Evolutionary conservation across 148 eudicot genomes (phyloP).

Genomic region (Rhododendron ovatum): DNA sequence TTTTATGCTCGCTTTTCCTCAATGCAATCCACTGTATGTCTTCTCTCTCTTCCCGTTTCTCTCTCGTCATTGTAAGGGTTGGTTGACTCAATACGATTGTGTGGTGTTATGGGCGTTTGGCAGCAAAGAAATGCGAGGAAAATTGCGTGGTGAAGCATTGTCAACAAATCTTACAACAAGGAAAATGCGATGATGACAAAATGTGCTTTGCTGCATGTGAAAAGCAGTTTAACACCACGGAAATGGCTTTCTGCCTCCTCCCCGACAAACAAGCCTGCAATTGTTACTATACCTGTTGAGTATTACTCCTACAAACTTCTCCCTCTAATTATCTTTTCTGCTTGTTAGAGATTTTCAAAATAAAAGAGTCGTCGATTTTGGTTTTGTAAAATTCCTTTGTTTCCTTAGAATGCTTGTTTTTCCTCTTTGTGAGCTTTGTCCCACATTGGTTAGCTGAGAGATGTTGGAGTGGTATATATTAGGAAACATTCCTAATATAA

Average conservation of each 20-base stretch:
- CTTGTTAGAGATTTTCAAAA: too few species aligned
- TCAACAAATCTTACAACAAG: background rate
- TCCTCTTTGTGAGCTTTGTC: too few species aligned
- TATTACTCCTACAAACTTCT: background rate
- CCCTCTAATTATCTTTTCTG: background rate
- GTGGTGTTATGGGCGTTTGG: background rate
- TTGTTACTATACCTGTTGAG: conserved; percentile 2
- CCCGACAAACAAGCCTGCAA: background rate
- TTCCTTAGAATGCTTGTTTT: too few species aligned
- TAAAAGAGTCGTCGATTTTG: too few species aligned
- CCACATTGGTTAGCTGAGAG: too few species aligned
- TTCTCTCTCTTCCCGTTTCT: background rate
- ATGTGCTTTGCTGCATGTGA: background rate
- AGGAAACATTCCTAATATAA: too few species aligned
- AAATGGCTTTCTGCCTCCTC: background rate
- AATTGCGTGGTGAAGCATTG: background rate
- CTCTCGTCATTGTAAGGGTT: background rate
- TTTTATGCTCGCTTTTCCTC: conserved; percentile 6
- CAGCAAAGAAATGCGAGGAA: background rate
- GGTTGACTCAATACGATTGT: background rate
- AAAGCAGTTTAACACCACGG: background rate
- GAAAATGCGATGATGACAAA: background rate
- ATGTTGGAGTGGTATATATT: too few species aligned
- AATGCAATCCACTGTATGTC: background rate
- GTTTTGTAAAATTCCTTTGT: too few species aligned